These are phyloP conservation scores for Picochlorum sp. DNA, from an alignment of 139 green algal species.

Conservation along the genomic window DNA sequence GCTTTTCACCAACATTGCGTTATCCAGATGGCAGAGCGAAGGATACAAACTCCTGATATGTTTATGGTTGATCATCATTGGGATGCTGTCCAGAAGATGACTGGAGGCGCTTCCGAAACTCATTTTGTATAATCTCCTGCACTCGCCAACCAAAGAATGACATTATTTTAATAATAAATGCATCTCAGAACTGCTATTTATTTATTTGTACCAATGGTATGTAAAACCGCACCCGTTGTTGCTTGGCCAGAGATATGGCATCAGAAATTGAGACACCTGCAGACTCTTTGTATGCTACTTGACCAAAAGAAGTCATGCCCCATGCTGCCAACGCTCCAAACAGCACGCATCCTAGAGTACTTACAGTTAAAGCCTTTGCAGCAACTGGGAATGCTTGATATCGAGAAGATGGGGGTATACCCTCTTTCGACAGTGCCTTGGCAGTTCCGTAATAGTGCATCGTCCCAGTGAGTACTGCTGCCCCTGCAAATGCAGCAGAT, in stretches of 20 bases:
- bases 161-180: no score
- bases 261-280: conserved; percentile 19
- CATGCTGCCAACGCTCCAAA: conserved; percentile 13
- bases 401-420: conserved; percentile 23
- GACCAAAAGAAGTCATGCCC: conserved; percentile 15
- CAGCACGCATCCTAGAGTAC: conserved; percentile 11
- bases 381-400: conserved; percentile 30
- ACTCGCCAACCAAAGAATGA: no score
- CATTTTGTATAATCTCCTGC: no score
- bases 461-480: conserved; percentile 1
- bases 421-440: conserved; percentile 35
- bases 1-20: no score
- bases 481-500: not conserved
- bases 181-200: no score
- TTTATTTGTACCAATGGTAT: no score
- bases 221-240: conserved; percentile 15
- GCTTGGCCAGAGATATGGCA: conserved; percentile 19
- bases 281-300: conserved; percentile 3
- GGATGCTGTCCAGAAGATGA: no score
- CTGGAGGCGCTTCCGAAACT: no score
- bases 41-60: no score
- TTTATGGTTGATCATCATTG: no score
- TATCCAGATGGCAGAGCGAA: no score
- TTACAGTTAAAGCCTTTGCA: conserved; percentile 23
- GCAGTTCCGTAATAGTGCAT: conserved; percentile 22